Conservation (phyloP, 768 basidiomycete species). For the Mycena polygramma region DNA sequence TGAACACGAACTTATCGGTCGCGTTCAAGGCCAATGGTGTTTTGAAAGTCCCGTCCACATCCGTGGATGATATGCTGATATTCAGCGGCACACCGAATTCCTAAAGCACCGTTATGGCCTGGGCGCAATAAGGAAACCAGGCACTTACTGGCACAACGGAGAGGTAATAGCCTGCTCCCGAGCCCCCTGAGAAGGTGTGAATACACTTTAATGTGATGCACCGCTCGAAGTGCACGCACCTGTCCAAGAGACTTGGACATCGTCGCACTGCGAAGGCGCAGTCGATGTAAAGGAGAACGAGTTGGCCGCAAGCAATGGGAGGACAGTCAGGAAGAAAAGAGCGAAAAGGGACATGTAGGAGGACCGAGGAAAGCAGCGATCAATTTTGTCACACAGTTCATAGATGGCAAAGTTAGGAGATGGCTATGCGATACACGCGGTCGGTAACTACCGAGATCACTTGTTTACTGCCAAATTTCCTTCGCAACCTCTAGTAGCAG, state of each 20-base stretch:
- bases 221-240: conserved; percentile 1
- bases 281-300: conserved; percentile 63
- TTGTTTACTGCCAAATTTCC: conserved; percentile 56
- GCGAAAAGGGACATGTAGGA: conserved; percentile 34
- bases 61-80: conserved; percentile 63
- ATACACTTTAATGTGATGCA: conserved; percentile 37
- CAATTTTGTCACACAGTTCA: not conserved
- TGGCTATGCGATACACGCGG: not conserved
- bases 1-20: conserved; percentile 60
- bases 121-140: too few species aligned
- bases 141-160: conserved; percentile 62
- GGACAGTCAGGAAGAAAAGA: conserved; percentile 22
- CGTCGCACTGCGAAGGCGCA: conserved; percentile 70
- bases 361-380: not conserved
- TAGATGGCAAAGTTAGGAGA: not conserved
- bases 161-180: conserved; percentile 29
- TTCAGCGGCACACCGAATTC: conserved; percentile 66
- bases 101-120: not conserved
- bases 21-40: conserved; percentile 29
- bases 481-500: conserved; percentile 60
- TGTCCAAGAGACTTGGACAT: conserved; percentile 56
- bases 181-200: conserved; percentile 24
- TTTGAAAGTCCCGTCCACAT: conserved; percentile 11
- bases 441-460: not conserved
- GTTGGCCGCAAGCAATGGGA: conserved; percentile 37